phyloP scores from a whole-genome alignment of 2,329 filamentous ascomycete species.

The Purpureocillium lavendulum region DNA sequence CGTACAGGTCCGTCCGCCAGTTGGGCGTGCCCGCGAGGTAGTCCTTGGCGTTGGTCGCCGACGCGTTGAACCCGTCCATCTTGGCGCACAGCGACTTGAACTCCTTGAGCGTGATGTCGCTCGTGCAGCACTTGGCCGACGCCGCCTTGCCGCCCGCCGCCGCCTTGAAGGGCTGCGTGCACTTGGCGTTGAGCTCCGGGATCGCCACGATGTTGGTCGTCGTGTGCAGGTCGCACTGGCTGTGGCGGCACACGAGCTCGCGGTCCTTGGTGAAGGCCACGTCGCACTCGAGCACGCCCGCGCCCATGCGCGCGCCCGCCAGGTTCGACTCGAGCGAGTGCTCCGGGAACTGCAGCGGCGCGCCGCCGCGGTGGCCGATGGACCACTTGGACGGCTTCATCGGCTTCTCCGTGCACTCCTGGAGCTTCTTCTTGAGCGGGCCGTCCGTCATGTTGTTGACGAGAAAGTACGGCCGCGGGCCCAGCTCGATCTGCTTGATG shows the following conservation, averaged over 20 bases:
- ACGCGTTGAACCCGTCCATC: slow-evolving; percentile 57
- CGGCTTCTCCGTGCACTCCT: slow-evolving; percentile 46
- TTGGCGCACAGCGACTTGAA: slow-evolving; percentile 62
- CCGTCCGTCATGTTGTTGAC: slow-evolving; percentile 54
- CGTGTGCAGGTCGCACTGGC: slow-evolving; percentile 59
- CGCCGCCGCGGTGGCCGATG: slow-evolving; percentile 56
- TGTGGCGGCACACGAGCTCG: slow-evolving; percentile 60
- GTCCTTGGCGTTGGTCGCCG: slow-evolving; percentile 46
- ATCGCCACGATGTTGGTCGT: slow-evolving; percentile 59
- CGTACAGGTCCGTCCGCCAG: slow-evolving; percentile 59
- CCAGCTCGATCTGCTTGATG: slow-evolving; percentile 46
- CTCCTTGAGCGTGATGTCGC: slow-evolving; percentile 60
- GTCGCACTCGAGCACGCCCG: slow-evolving; percentile 60
- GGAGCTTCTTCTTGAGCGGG: slow-evolving; percentile 49
- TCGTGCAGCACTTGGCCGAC: slow-evolving; percentile 60
- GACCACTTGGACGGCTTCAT: slow-evolving; percentile 45
- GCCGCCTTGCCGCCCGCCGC: slow-evolving; percentile 41
- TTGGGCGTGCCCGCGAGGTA: slow-evolving; percentile 50
- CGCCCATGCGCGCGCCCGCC: slow-evolving; percentile 59
- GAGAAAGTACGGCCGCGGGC: slow-evolving; percentile 56
- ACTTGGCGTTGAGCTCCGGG: slow-evolving; percentile 56
- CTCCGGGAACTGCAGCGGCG: slow-evolving; percentile 55
- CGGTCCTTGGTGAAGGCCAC: slow-evolving; percentile 58
- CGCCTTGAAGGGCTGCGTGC: slow-evolving; percentile 52
- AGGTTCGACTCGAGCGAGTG: slow-evolving; percentile 51